Evolutionary conservation across 106 monocot genomes (phyloP), one percentile per base, ranked within the genome.

Genomic region (Allium sativum): DNA sequence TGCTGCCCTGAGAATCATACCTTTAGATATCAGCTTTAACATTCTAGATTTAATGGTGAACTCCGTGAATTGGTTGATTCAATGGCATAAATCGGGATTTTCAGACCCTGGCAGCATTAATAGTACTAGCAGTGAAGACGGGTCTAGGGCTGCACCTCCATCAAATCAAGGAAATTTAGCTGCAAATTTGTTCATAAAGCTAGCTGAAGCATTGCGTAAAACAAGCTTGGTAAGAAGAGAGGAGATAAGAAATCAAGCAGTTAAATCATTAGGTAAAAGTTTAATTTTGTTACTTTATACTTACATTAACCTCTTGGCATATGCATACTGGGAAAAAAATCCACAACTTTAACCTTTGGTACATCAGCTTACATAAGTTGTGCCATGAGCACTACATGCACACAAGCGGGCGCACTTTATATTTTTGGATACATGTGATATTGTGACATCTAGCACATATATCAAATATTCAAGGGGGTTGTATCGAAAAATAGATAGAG

Each of bases 191-290:
- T 98, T 87, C 67, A 18, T 87, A 51, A 91, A 82, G 65, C 76
- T 98, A 17, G 80, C 73, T 1, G 87, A 91, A 20, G 79, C 77
- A 12, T 58, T 98, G 58, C 22, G 91, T 3, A 91, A 88, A 75
- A 79, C 75, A 0, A 82, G 87, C 72, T 65, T 91, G 13, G 79
- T 84, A 11, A 74, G 91, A 20, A 64, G 96, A 4, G 96, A 98
- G 78, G 96, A 98, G 77, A 84, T 98, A 50, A 69, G 96, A 14
- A 91, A 78, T 80, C 84, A 85, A 40, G 87, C 96, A 4, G 77
- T 98, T 42, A 42, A 60, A 8, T 65, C 75, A 51, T 77, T 91
- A 9, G 62, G 72, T 13, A n/a, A 40, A 51, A 3, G 31, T 0
- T 31, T 31, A 31, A 31, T 31, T n/a, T n/a, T n/a, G n/a, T 0